Conservation (phyloP, 192 early-diverging fungal species). For the Mortierella hygrophila region DNA sequence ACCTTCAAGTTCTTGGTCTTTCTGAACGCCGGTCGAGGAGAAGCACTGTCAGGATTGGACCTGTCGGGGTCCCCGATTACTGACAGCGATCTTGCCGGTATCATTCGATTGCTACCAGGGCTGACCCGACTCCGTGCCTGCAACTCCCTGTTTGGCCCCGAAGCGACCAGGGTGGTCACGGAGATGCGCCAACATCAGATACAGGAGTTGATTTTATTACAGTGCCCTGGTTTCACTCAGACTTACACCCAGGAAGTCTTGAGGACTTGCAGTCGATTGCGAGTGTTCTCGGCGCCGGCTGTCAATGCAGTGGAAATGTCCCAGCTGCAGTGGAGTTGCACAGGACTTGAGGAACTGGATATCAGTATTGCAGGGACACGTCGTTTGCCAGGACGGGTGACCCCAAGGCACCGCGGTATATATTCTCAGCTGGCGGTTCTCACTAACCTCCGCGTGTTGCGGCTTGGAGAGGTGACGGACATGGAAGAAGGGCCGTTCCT, state of each 20-base stretch:
- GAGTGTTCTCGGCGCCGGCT: background rate
- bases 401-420: background rate
- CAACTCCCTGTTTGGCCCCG: conserved; percentile 14
- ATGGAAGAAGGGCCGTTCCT: background rate
- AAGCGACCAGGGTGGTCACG: background rate
- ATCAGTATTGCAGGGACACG: background rate
- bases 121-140: conserved; percentile 12
- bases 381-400: background rate
- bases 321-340: background rate
- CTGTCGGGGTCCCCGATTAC: conserved; percentile 1
- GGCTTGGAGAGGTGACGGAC: conserved; percentile 5
- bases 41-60: conserved; percentile 3
- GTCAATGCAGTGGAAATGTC: conserved; percentile 12
- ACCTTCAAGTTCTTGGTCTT: conserved; percentile 21
- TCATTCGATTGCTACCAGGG: conserved; percentile 5
- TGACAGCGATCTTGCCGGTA: conserved; percentile 18
- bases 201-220: background rate
- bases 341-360: conserved; percentile 14
- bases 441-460: conserved; percentile 10
- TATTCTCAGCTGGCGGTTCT: conserved; percentile 20
- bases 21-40: conserved; percentile 9
- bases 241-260: background rate
- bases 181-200: conserved; percentile 13
- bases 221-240: background rate
- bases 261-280: background rate